Base-by-base conservation (phyloP, 805 yeast genomes). In the Lachancea waltii region DNA sequence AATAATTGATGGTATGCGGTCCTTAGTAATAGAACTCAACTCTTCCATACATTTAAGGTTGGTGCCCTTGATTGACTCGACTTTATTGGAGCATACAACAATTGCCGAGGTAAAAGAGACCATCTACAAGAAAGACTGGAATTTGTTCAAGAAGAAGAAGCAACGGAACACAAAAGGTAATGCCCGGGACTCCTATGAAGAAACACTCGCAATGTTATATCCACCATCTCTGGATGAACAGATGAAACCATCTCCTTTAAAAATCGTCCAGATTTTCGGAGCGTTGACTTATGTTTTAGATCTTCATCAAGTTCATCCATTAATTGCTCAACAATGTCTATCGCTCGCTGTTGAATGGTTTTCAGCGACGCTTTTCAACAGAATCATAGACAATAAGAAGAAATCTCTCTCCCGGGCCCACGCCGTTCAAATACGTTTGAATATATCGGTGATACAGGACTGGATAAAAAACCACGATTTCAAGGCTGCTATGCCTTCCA, bases 401-500 rank as follows among this genome's bases (percentile, higher is more conserved):
- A 82, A 75, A 49, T 81, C 81, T 48, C 69, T 83, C 35, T 76
- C 95, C 1, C 72, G 99, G 42, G 72, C 85, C 0, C 75, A 80
- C 45, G 97, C 97, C 0, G 77, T 92, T 61, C 97, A 92, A 56
- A 80, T 92, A 32, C 68, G 97, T 39, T 71, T 92, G 38, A 92
- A 92, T 51, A 53, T 92, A 7, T 86, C 96, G 0, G 73, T 83
- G 4, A 63, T 92, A 30, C 97, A 92, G 60, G 96, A 92, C 54
- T 92, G 99, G 99, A 73, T 90, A 21, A 73, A 95, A 43, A 69
- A 60, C 30, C 60, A 60, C 35, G 58, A 58, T 39, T 40, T 56
- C 6, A 39, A 47, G 13, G 51, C 53, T 2, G 54, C 61, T 11
- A 52, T 50, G 38, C 59, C 67, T 20, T 54, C 60, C 7, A 54